Evolutionary conservation across 1,139 yeast genomes (phyloP), one percentile per base, ranked within the genome.

Genomic region (Candida tropicalis): DNA sequence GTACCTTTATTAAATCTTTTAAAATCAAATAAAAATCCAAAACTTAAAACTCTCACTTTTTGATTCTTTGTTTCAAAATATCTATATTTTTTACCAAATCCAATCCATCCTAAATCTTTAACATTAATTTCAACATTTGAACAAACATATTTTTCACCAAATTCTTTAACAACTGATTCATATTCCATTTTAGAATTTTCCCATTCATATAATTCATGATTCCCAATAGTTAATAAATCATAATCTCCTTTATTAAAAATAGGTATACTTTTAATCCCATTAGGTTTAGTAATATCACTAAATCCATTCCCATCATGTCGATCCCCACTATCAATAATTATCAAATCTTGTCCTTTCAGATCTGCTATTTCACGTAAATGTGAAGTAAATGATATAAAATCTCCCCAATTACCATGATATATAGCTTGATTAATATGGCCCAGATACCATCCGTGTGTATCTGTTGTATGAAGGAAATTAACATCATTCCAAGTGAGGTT

Each of bases 261-360:
- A 1, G 77, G 74, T 28, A 82, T 77, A 1, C 93, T 77, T 23
- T 73, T 62, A 10, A 68, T 57, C 0, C 97, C 98, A 55, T 84
- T 84, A 2, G 91, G 88, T 3, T 39, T 50, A 0, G 96, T 84
- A 9, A 85, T 84, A 63, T 91, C 98, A 36, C 90, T 77, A 17
- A 84, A 64, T 0, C 98, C 99, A 58, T 89, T 90, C 1, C 99
- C 99, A 62, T 93, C 98, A 54, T 88, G 96, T 48, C 89, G 81
- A 63, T 93, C 99, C 7, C 99, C 99, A 1, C 95, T 81, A 59
- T 93, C 99, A 1, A 93, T 76, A 2, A 90, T 55, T 6, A 93
- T 54, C 24, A 93, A 59, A 57, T 93, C 98, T 27, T 72, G 79
- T 2, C 75, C 73, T 3, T 65, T 54, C 0, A 56, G 56, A 26